A percentile compares a stretch with the other conserved stretches of the same genome.
phyloP scores from a whole-genome alignment of 2,329 filamentous ascomycete species.

The Microdochium bolleyi region DNA sequence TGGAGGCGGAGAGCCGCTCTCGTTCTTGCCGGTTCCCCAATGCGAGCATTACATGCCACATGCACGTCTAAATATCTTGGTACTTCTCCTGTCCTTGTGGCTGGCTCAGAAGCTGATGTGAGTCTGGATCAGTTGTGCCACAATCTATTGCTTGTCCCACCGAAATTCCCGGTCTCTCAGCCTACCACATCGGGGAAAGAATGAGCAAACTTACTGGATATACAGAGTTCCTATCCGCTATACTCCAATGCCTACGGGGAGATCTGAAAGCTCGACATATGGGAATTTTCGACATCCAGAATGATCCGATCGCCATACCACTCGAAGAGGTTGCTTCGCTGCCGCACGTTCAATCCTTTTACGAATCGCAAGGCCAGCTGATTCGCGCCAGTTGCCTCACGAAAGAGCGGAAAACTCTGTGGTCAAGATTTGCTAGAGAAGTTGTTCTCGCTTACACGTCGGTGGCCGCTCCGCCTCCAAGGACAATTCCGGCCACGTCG shows the following conservation, averaged over 20 bases:
- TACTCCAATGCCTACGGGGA: background rate
- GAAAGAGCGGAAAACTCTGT: background rate
- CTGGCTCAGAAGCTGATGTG: too few relatives aligned
- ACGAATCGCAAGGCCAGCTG: background rate
- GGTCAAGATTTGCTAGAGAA: background rate
- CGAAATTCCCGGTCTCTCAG: too few relatives aligned
- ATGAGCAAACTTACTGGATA: background rate
- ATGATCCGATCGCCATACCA: background rate
- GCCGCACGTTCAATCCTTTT: background rate
- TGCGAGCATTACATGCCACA: too few relatives aligned
- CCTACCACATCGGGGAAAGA: background rate
- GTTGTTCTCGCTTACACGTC: slow-evolving; percentile 1
- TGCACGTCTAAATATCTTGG: too few relatives aligned
- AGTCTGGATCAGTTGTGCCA: too few relatives aligned
- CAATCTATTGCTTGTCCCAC: too few relatives aligned
- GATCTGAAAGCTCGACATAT: background rate
- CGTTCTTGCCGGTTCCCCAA: too few relatives aligned
- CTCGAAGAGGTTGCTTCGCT: background rate
- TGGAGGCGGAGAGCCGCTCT: too few relatives aligned
- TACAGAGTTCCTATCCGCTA: background rate
- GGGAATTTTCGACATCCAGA: background rate
- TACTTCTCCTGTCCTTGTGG: too few relatives aligned
- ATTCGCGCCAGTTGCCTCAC: background rate
- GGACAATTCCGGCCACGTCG: background rate
- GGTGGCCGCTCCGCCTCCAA: slow-evolving; percentile 2